Evolutionary conservation across 352 stramenopile species (phyloP).

Genomic region (Nothophytophthora sp.): DNA sequence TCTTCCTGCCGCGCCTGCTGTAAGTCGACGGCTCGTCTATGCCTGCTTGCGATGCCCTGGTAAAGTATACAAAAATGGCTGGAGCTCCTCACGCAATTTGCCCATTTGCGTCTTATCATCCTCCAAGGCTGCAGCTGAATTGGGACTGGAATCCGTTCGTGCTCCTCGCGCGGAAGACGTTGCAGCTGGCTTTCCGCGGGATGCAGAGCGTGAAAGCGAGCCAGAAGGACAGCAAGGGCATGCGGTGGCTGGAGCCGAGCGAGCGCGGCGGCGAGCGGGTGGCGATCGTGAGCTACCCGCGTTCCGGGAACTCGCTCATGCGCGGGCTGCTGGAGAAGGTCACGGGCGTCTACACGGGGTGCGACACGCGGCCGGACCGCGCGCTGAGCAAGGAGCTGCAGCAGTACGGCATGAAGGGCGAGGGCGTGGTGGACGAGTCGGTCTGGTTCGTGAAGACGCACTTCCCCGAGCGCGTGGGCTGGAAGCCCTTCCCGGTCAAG

Average conservation of each 20-base stretch:
- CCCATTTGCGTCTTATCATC: slow-evolving; percentile 4
- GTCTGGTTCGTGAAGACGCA: slow-evolving; percentile 99
- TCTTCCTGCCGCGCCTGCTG: slow-evolving; percentile 72
- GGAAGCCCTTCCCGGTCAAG: slow-evolving; percentile 70
- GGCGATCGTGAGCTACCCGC: slow-evolving; percentile 96
- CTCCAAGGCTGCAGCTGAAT: slow-evolving; percentile 55
- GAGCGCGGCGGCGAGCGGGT: slow-evolving; percentile 75
- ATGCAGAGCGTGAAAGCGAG: slow-evolving; percentile 19
- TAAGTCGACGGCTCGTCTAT: slow-evolving; percentile 37
- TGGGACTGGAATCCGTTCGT: slow-evolving; percentile 71
- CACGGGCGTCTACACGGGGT: slow-evolving; percentile 96
- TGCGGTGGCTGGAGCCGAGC: slow-evolving; percentile 71
- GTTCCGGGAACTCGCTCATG: slow-evolving; percentile 97
- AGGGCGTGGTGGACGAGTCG: slow-evolving; percentile 94
- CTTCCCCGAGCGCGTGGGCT: slow-evolving; percentile 96
- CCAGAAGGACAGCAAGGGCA: slow-evolving; percentile 8
- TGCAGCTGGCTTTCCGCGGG: slow-evolving; percentile 24
- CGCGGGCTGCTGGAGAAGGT: slow-evolving; percentile 94
- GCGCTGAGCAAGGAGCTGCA: slow-evolving; percentile 90
- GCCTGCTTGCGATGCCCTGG: slow-evolving; percentile 18
- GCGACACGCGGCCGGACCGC: slow-evolving; percentile 95
- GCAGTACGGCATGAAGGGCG: slow-evolving; percentile 90
- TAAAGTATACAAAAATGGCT: slow-evolving; percentile 3
- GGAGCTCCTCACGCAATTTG: background rate
- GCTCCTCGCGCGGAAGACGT: slow-evolving; percentile 39